phyloP scores from a whole-genome alignment of 306 rosid species.

The Macrotyloma uniflorum region DNA sequence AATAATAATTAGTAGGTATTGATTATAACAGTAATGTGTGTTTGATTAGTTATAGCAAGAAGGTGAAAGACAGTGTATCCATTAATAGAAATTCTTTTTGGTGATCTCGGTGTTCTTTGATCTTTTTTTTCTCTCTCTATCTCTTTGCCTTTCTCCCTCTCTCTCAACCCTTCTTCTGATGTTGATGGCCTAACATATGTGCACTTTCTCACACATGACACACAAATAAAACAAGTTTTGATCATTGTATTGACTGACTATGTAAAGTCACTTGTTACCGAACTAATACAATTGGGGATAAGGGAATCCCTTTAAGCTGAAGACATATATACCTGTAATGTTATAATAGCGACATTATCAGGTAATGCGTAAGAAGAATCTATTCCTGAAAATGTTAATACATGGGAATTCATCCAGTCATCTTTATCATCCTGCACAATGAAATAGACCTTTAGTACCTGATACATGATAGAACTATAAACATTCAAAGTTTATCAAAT shows the following conservation, averaged over 20 bases:
- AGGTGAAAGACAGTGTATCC: background rate
- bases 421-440: constrained; percentile 64
- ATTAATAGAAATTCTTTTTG: background rate
- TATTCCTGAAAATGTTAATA: constrained; percentile 59
- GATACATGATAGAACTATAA: constrained; percentile 9
- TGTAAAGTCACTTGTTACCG: constrained; percentile 7
- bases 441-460: constrained; percentile 20
- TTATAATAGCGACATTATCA: constrained; percentile 63
- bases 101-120: background rate
- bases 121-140: background rate
- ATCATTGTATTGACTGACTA: constrained; percentile 4
- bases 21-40: background rate
- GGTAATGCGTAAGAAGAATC: constrained; percentile 72
- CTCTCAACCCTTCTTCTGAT: background rate
- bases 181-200: background rate
- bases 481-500: background rate
- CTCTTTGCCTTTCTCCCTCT: background rate
- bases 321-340: constrained; percentile 61
- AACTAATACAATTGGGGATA: background rate
- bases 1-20: background rate
- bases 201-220: background rate
- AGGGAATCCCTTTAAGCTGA: constrained; percentile 9
- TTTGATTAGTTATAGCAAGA: background rate
- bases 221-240: background rate
- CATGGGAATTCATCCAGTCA: constrained; percentile 61